Conservation (phyloP, 441 rosid genomes). For the Capsella rubella region DNA sequence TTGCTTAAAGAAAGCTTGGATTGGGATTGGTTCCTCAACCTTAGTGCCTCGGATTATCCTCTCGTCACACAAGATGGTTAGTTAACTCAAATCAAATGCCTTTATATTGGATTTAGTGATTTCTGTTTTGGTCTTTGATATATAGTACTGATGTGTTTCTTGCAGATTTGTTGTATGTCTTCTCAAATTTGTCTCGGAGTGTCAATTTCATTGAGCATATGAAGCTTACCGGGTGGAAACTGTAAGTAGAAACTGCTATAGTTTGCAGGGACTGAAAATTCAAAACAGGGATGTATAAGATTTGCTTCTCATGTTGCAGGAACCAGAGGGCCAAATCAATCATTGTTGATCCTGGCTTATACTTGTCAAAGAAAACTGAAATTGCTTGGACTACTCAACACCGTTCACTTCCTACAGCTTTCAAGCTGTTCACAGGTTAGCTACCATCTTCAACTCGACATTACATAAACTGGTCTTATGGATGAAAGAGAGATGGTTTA, state of each 20-base stretch:
- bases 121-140: slow-evolving; percentile 14
- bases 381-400: slow-evolving; percentile 77
- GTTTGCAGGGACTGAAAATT: background rate
- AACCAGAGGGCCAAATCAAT: slow-evolving; percentile 84
- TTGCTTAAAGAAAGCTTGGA: slow-evolving; percentile 63
- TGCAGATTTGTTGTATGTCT: slow-evolving; percentile 70
- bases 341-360: slow-evolving; percentile 83
- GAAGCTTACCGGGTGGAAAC: slow-evolving; percentile 86
- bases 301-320: slow-evolving; percentile 44
- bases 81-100: slow-evolving; percentile 1
- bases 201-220: slow-evolving; percentile 82
- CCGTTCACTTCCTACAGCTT: slow-evolving; percentile 68
- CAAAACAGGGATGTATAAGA: background rate
- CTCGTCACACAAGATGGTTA: slow-evolving; percentile 76
- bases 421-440: slow-evolving; percentile 78
- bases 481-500: background rate
- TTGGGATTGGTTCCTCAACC: slow-evolving; percentile 78
- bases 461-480: background rate
- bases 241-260: slow-evolving; percentile 53
- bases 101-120: background rate
- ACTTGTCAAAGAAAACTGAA: slow-evolving; percentile 65
- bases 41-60: slow-evolving; percentile 80
- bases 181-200: slow-evolving; percentile 64
- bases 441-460: background rate
- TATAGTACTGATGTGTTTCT: slow-evolving; percentile 5